Evolutionary conservation across 1,284 basidiomycete genomes (phyloP).

Genomic region (Salmacisia buchloeana): DNA sequence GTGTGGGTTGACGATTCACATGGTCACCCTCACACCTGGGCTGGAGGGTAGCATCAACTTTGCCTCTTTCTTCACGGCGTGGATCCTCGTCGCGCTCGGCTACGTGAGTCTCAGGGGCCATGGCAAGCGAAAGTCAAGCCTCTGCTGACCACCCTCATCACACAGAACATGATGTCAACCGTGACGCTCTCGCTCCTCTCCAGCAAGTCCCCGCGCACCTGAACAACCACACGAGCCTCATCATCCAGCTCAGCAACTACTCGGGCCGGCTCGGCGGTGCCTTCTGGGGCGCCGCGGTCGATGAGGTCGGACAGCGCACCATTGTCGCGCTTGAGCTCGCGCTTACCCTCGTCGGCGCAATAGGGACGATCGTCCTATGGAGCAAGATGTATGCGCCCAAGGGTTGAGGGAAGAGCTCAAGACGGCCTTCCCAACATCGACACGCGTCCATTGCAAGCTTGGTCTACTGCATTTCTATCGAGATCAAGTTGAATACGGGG

Average conservation of each 20-base stretch:
- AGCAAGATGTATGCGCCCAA: conserved; percentile 23
- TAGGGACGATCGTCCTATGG: conserved; percentile 26
- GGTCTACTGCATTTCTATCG: no score
- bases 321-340: conserved; percentile 26
- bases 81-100: conserved; percentile 23
- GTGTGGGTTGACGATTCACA: conserved; percentile 25
- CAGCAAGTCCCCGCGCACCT: conserved; percentile 28
- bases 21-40: conserved; percentile 22
- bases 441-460: no score
- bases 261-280: conserved; percentile 23
- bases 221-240: conserved; percentile 23
- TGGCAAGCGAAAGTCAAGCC: background rate
- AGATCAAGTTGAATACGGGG: no score
- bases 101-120: conserved; percentile 8
- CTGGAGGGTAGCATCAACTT: conserved; percentile 19
- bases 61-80: conserved; percentile 28
- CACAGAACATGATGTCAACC: conserved; percentile 25
- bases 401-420: no score
- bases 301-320: conserved; percentile 27
- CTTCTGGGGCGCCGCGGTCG: conserved; percentile 26
- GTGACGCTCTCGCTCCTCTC: conserved; percentile 26
- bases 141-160: background rate
- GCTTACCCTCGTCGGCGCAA: conserved; percentile 24
- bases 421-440: no score
- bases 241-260: conserved; percentile 32